Percentiles rank a stretch among this genome's conserved stretches.
Conservation (phyloP, 148 eudicot species). For the Nepenthes mirabilis region DNA sequence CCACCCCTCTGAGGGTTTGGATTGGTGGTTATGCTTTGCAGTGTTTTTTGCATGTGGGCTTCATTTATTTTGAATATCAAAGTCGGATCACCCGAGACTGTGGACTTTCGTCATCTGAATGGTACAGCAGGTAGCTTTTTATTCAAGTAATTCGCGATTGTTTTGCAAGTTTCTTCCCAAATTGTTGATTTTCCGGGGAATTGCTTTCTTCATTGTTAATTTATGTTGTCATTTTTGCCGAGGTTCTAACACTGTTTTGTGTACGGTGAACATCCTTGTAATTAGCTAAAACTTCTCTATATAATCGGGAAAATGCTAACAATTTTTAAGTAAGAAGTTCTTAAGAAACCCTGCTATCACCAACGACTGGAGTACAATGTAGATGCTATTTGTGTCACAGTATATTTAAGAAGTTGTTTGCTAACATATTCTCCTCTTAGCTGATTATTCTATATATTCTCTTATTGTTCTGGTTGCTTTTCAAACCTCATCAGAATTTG, state of each 20-base stretch:
- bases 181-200: not conserved
- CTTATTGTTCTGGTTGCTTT: too few relatives aligned
- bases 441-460: too few relatives aligned
- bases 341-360: too few relatives aligned
- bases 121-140: slow-evolving; percentile 25
- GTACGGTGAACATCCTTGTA: too few relatives aligned
- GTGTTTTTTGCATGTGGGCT: slow-evolving; percentile 54
- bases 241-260: not conserved
- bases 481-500: too few relatives aligned
- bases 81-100: slow-evolving; percentile 16
- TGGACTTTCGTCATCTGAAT: slow-evolving; percentile 9
- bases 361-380: too few relatives aligned
- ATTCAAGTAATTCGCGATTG: not conserved
- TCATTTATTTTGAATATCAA: slow-evolving; percentile 28
- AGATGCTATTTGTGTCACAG: too few relatives aligned
- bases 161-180: not conserved
- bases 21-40: slow-evolving; percentile 45
- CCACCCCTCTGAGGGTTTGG: slow-evolving; percentile 57
- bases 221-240: too few relatives aligned
- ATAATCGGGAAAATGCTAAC: not conserved
- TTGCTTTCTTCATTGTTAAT: too few relatives aligned
- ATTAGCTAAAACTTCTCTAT: slow-evolving; percentile 1
- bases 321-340: too few relatives aligned
- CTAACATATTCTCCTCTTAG: too few relatives aligned
- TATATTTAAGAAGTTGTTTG: too few relatives aligned